Percentiles rank a stretch among this genome's conserved stretches.
These are phyloP conservation scores for Pseudocercospora cruenta DNA, from an alignment of 2,329 filamentous ascomycete species.

Conservation along the genomic window DNA sequence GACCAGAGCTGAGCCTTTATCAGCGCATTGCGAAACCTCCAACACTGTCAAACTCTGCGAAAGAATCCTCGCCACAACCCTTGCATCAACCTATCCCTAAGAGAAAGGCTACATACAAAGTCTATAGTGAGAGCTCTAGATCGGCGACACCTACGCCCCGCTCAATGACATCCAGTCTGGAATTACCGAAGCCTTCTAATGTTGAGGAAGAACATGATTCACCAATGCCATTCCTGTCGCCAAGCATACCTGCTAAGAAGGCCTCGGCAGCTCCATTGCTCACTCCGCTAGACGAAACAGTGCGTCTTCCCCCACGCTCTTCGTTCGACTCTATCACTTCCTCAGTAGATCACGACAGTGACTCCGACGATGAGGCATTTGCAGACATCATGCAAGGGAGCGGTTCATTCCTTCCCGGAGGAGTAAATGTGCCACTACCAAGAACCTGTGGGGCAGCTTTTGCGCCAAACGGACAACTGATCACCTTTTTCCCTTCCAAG, in stretches of 20 bases:
- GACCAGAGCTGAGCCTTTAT: conserved; percentile 15
- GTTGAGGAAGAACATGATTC: conserved; percentile 27
- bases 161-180: conserved; percentile 35
- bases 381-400: conserved; percentile 46
- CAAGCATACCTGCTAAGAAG: conserved; percentile 34
- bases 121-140: background rate
- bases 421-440: conserved; percentile 66
- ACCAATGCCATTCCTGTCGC: conserved; percentile 39
- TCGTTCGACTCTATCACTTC: conserved; percentile 49
- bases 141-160: conserved; percentile 17
- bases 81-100: background rate
- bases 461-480: conserved; percentile 59
- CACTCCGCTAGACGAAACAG: conserved; percentile 57
- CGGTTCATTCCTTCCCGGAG: conserved; percentile 61
- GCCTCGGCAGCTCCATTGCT: conserved; percentile 41
- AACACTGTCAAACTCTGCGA: conserved; percentile 1
- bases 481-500: conserved; percentile 61
- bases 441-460: conserved; percentile 63
- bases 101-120: background rate
- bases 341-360: conserved; percentile 39
- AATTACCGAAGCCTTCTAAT: conserved; percentile 28
- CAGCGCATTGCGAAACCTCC: conserved; percentile 9
- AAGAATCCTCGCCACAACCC: background rate
- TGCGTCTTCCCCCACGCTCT: conserved; percentile 61
- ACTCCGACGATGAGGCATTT: conserved; percentile 70